Conservation (phyloP, 2,329 filamentous ascomycete genomes). For the Penicillium sp. region DNA sequence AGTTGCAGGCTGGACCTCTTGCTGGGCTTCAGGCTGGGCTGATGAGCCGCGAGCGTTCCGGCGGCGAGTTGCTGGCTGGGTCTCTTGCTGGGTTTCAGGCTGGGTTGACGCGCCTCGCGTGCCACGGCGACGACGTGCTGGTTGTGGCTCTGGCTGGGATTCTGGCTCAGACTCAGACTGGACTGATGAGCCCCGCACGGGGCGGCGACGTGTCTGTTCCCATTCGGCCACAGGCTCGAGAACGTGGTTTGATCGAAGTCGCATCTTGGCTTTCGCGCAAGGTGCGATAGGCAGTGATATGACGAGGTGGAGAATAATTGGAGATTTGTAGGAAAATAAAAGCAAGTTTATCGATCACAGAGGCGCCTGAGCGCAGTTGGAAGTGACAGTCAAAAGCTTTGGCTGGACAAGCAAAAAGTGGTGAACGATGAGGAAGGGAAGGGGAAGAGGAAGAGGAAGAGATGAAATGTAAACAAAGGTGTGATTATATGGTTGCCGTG, state of each 20-base stretch:
- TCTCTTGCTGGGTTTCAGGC: neutral
- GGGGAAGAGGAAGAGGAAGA: neutral
- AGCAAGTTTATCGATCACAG: neutral
- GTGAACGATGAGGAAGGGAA: neutral
- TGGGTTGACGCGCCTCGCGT: constrained; percentile 23
- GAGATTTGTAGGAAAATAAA: neutral
- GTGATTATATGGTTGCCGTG: neutral
- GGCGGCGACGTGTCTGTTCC: constrained; percentile 16
- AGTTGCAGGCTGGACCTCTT: too few relatives aligned
- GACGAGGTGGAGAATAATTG: neutral
- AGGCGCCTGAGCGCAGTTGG: neutral
- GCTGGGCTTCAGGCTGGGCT: too few relatives aligned
- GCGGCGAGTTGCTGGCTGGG: too few relatives aligned
- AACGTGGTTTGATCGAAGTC: constrained; percentile 41
- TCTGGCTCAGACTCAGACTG: neutral
- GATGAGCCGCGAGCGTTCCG: too few relatives aligned
- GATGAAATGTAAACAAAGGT: constrained; percentile 2
- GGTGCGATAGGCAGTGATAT: neutral
- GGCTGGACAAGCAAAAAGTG: neutral
- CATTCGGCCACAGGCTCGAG: constrained; percentile 36
- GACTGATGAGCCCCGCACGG: constrained; percentile 16
- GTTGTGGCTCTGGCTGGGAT: neutral
- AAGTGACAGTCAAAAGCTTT: neutral
- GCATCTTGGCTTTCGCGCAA: constrained; percentile 30
- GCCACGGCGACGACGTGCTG: constrained; percentile 3